These are phyloP conservation scores for Stephanodiscus minutulus DNA, from an alignment of 108 stramenopile species.

Conservation along the genomic window DNA sequence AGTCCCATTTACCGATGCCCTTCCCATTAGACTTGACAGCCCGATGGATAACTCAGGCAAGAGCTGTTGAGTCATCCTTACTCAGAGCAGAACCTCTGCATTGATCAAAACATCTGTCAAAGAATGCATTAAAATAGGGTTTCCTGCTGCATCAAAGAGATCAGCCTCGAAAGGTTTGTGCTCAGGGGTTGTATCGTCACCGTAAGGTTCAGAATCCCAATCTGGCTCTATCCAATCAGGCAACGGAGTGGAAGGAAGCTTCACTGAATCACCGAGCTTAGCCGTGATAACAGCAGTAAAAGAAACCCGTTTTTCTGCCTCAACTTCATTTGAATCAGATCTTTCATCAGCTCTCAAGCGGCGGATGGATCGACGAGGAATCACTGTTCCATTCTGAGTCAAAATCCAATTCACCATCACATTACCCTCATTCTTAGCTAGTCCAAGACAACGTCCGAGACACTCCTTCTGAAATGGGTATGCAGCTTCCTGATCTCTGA, in stretches of 20 bases:
- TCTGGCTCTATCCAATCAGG: no score
- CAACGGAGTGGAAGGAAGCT: no score
- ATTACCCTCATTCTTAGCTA: constrained; percentile 41
- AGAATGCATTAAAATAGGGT: constrained; percentile 14
- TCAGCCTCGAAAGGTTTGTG: constrained; percentile 19
- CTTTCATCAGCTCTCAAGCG: constrained; percentile 17
- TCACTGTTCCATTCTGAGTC: constrained; percentile 28
- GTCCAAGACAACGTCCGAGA: constrained; percentile 44
- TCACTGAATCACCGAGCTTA: background rate
- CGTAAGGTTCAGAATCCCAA: background rate
- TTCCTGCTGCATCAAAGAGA: constrained; percentile 15
- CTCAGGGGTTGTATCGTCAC: constrained; percentile 30
- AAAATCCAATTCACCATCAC: constrained; percentile 50
- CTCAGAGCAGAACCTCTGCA: constrained; percentile 40
- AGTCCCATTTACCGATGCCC: constrained; percentile 42
- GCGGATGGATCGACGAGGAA: constrained; percentile 20
- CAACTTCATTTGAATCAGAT: constrained; percentile 8
- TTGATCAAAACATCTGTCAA: constrained; percentile 36
- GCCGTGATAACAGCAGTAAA: background rate
- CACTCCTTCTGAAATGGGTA: constrained; percentile 6
- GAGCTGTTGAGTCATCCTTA: background rate
- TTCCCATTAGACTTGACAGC: constrained; percentile 19
- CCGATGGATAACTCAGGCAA: constrained; percentile 35
- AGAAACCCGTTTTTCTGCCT: background rate
- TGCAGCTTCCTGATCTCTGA: constrained; percentile 2